A percentile compares a stretch with the other conserved stretches of the same genome.
These are phyloP conservation scores for Candida morakotiae DNA, from an alignment of 805 yeast genomes.

Conservation along the genomic window DNA sequence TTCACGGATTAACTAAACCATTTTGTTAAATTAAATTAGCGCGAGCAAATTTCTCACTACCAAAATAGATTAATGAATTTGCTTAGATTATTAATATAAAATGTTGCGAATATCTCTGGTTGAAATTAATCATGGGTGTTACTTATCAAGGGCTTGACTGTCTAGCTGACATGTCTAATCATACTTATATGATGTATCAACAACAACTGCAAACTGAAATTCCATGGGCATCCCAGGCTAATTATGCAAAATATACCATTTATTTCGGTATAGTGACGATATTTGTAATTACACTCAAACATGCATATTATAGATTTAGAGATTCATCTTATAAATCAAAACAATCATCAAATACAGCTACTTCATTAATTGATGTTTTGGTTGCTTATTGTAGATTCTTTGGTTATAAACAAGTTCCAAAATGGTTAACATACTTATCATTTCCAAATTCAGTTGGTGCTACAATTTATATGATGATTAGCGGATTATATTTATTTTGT, in stretches of 20 bases:
- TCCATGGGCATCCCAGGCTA: slow-evolving; percentile 22
- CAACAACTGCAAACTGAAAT: slow-evolving; percentile 26
- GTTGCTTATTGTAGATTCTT: slow-evolving; percentile 30
- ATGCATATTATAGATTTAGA: slow-evolving; percentile 21
- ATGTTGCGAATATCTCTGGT: neutral
- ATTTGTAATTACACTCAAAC: slow-evolving; percentile 29
- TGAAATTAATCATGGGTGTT: slow-evolving; percentile 9
- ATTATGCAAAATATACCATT: slow-evolving; percentile 34
- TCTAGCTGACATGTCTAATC: slow-evolving; percentile 24
- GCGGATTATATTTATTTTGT: slow-evolving; percentile 27
- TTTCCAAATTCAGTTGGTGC: slow-evolving; percentile 35
- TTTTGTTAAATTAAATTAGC: slow-evolving; percentile 12
- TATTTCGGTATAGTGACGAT: slow-evolving; percentile 39
- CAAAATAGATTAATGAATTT: neutral
- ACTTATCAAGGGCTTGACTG: slow-evolving; percentile 37
- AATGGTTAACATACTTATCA: slow-evolving; percentile 18
- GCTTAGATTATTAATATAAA: slow-evolving; percentile 4
- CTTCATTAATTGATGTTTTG: slow-evolving; percentile 23
- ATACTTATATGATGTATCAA: slow-evolving; percentile 15
- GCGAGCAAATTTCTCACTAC: slow-evolving; percentile 5
- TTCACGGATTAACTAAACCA: slow-evolving; percentile 38
- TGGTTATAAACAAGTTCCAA: slow-evolving; percentile 31
- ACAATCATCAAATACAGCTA: slow-evolving; percentile 10
- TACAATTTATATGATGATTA: slow-evolving; percentile 33
- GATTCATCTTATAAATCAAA: slow-evolving; percentile 19